Conservation (phyloP, 139 green algal species). For the Spirogloea muscicola region DNA sequence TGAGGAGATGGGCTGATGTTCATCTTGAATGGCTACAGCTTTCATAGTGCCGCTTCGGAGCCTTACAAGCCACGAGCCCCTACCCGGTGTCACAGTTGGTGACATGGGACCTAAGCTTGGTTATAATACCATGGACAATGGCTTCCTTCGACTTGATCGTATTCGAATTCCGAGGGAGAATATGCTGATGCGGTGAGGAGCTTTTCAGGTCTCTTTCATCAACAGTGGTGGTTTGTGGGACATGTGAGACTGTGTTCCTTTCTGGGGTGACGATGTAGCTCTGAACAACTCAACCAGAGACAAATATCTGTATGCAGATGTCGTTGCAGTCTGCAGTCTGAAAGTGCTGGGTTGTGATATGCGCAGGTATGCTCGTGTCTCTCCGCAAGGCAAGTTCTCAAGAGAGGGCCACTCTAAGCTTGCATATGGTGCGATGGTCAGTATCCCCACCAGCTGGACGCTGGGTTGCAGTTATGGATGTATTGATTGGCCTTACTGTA, state of each 20-base stretch:
- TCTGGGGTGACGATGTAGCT: too few species aligned
- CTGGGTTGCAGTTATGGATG: too few species aligned
- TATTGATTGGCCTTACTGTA: too few species aligned
- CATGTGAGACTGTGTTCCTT: too few species aligned
- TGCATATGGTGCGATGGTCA: constrained; percentile 90
- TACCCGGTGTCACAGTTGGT: constrained; percentile 82
- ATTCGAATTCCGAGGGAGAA: constrained; percentile 65
- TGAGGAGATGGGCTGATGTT: too few species aligned
- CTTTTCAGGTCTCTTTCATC: too few species aligned
- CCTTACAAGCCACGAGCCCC: constrained; percentile 71
- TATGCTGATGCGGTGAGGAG: constrained; percentile 83
- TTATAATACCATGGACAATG: constrained; percentile 87
- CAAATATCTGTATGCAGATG: too few species aligned
- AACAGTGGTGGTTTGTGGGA: too few species aligned
- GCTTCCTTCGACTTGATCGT: constrained; percentile 75
- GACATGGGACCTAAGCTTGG: constrained; percentile 95
- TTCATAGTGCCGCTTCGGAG: constrained; percentile 67
- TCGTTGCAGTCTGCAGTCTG: too few species aligned
- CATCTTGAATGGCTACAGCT: constrained; percentile 6
- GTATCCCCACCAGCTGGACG: too few species aligned
- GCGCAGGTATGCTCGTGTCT: constrained; percentile 12
- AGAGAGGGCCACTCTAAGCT: constrained; percentile 72
- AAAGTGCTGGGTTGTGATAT: too few species aligned
- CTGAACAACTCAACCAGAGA: too few species aligned
- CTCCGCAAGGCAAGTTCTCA: not conserved